Evolutionary conservation across 2,329 filamentous ascomycete genomes (phyloP), one percentile per base, ranked within the genome.

Genomic region (Talaromyces sp.): DNA sequence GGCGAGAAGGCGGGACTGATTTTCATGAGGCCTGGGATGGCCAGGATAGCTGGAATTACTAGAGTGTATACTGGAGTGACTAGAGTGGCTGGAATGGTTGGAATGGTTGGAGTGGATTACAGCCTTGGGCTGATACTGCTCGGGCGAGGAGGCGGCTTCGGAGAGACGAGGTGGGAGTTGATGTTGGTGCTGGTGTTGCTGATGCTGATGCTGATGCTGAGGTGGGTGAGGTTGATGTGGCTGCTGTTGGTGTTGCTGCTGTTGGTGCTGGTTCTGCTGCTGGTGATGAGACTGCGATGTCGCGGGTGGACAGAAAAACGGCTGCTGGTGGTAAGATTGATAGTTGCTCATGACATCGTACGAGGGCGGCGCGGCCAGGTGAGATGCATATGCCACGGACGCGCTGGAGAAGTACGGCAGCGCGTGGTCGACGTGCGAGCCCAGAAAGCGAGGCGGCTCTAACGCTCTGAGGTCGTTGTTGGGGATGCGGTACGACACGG

Each of bases 401-500:
- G 70, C 69, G 64, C 70, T 74, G 39, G 73, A 66, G 63, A 76
- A 77, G 64, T 75, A 77, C 19, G 74, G 67, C 57, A 75, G 74
- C 59, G 72, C 69, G 36, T 66, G 66, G 36, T 76, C 62, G 42
- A 62, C 60, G 52, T 70, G 70, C 19, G 75, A 69, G 61, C 71
- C 68, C 67, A 78, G 71, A 63, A 75, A 68, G 15, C 75, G 75
- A 61, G 75, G 75, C 63, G 72, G 71, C 33, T 71, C 65, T 64
- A 74, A 68, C 17, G 70, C 67, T 27, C 75, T 71, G 56, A 77
- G 66, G 42, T 70, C 68, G 70, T 77, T 75, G 62, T 69, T 69
- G 15, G 75, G 65, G 61, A 76, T 76, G 51, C 74, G 72, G 64
- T 76, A 78, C 32, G 75, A 71, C 39, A 76, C 72, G 9, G 75